Evolutionary conservation across 257 asterid genomes (phyloP), one percentile per base, ranked within the genome.

Genomic region (Solanum microdontum): DNA sequence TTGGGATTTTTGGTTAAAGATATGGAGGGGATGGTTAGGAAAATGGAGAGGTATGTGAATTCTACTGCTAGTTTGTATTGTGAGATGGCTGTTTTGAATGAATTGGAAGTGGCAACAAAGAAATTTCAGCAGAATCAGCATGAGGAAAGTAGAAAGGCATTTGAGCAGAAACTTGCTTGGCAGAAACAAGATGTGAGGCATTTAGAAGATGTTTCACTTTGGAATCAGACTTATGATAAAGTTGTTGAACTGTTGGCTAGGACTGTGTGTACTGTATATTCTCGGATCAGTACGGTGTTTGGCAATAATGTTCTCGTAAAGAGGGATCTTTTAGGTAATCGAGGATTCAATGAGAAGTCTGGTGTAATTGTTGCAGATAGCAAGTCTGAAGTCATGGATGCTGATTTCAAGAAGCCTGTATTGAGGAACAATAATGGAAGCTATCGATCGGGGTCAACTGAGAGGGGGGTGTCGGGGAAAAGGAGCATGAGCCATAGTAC

Each of bases 1-100:
- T 87, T 96, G 88, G 96, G 97, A n/a, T 93, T 97, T 89, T 89
- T 95, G 87, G 98, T 97, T 79, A 97, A 96, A 91, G 98, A 97
- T 86, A 97, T 97, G 99, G 99, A 97, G 21, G 88, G 94, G 73
- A 94, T 92, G 92, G 90, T 95, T 79, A 92, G 92, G 94, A 97
- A 92, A 89, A 93, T 97, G 98, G 98, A 96, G 87, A 88, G 95
- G 17, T 94, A 91, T 86, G 98, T 96, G 87, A 91, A 86, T 86
- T 90, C 91, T 1, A 93, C 98, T 0, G 92, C 93, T 15, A 92
- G 89, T 37, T 89, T 97, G 92, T 94, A 95, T 74, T 85, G 88
- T 23, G 97, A 96, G 86, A 90, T 97, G 95, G 99, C 92, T 89
- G 98, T 92, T 10, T 87, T 93, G 91, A 93, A 92, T 89, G 98